Evolutionary conservation across 164 flowering plant genomes (phyloP).

Genomic region (Stephania yunnanensis): DNA sequence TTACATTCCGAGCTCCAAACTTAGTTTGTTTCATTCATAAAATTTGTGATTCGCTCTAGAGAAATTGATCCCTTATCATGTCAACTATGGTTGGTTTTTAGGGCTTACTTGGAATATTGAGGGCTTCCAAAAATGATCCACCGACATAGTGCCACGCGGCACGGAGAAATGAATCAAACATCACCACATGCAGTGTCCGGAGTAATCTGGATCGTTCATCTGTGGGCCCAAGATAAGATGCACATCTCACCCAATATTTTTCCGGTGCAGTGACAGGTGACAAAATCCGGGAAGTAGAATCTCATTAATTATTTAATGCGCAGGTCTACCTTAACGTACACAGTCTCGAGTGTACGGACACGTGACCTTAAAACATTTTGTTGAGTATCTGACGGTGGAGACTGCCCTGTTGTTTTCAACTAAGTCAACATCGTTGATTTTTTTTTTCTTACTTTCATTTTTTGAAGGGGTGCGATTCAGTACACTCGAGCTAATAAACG

Average conservation of each 20-base stretch:
- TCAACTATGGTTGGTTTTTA: too few relatives aligned
- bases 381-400: neutral
- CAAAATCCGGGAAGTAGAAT: neutral
- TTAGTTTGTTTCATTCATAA: too few relatives aligned
- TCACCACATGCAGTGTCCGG: neutral
- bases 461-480: neutral
- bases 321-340: neutral
- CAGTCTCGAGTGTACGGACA: neutral
- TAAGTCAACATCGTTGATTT: neutral
- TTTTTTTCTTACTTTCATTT: neutral
- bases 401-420: neutral
- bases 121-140: neutral
- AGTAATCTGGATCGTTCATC: neutral
- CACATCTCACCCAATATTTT: neutral
- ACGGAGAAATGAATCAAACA: neutral
- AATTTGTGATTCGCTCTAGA: too few relatives aligned
- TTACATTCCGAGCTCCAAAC: too few relatives aligned
- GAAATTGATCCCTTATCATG: too few relatives aligned
- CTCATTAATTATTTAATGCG: neutral
- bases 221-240: neutral
- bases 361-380: neutral
- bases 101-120: too few relatives aligned
- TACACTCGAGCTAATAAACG: neutral
- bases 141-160: conserved; percentile 1
- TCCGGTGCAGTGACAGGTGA: neutral